These are phyloP conservation scores for Amanita phalloides DNA, from an alignment of 768 basidiomycete species.

Conservation along the genomic window DNA sequence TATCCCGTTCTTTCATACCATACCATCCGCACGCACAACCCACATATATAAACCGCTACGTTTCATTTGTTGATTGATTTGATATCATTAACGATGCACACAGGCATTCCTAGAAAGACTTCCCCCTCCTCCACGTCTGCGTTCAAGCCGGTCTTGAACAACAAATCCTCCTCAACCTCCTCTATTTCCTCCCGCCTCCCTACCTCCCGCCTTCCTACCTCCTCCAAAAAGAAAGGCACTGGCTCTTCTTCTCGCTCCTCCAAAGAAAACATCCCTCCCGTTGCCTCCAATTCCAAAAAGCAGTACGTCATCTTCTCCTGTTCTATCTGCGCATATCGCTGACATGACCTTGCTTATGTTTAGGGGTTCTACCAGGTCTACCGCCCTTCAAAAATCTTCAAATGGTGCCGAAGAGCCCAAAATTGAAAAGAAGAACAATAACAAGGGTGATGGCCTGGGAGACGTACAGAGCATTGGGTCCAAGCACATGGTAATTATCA, in stretches of 20 bases:
- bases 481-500: no score
- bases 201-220: not conserved
- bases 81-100: not conserved
- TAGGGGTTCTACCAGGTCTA: no score
- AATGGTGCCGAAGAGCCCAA: no score
- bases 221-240: not conserved
- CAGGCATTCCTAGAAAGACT: not conserved
- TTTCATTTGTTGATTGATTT: not conserved
- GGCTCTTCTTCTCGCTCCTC: not conserved
- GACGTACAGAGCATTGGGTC: no score
- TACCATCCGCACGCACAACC: no score
- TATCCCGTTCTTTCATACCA: not conserved
- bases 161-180: no score
- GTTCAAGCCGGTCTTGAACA: slow-evolving; percentile 3
- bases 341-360: not conserved
- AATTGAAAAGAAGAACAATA: no score
- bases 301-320: not conserved
- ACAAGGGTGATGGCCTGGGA: no score
- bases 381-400: no score
- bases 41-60: not conserved
- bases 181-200: no score
- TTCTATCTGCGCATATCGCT: not conserved
- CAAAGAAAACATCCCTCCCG: not conserved
- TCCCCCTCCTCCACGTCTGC: not conserved
- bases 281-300: not conserved